Evolutionary conservation across 2,329 filamentous ascomycete genomes (phyloP), one percentile per base, ranked within the genome.

Genomic region (Aspergillus pseudoterreus): DNA sequence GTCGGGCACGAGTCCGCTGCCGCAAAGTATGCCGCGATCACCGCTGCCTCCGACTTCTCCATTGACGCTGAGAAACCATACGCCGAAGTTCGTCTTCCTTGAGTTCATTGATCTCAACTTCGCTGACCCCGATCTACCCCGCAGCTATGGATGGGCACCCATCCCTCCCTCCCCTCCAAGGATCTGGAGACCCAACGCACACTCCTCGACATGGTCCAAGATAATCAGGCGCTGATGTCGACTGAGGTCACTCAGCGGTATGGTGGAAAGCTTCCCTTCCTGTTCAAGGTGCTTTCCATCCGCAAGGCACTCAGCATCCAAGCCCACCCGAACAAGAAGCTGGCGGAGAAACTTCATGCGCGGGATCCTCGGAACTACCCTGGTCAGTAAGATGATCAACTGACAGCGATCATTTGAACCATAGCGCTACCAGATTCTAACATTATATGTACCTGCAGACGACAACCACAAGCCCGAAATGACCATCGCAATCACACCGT

Each of bases 381-480:
- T 52, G 78, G 78, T 80, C 54, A 54, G 69, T 56, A 22, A 6
- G 19, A 10, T 15, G 8, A 30, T 30, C 4, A 33, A 35, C 4
- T 6, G 14, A 27, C n/a, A 3, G n/a, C 22, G 19, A 12, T 41
- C 14, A n/a, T 11, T 8, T 17, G 14, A 2, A n/a, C 35, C 15
- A 12, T 12, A 15, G 14, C 35, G 15, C 11, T 42, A 19, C 14
- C 39, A 5, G 19, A 42, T 4, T 19, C 32, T 9, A 15, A 21
- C 12, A 10, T 15, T 4, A 45, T 17, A 35, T 24, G 19, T n/a
- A 39, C 60, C 59, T 35, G 11, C 38, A 72, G 91, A 99, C 78
- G 92, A 97, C 77, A 99, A 99, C 76, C 94, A 99, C 80, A 99
- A 99, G 76, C 94, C 94, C 32, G 94, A 99, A 75, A 99, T 99